phyloP scores from a whole-genome alignment of 108 stramenopile genomes.

The Hondaea fermentalgiana region DNA sequence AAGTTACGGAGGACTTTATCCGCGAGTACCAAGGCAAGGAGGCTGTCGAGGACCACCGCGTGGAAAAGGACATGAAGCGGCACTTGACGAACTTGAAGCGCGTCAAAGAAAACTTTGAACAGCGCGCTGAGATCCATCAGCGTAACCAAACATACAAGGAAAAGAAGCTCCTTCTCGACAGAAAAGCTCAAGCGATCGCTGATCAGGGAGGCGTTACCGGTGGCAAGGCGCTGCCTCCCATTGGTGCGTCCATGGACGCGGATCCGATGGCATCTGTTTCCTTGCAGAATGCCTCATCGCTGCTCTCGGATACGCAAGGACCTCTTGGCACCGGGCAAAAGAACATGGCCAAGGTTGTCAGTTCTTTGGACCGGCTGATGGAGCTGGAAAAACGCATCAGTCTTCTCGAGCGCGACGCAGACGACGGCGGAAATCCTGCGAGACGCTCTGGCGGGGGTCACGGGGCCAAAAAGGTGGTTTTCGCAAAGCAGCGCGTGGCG shows the following conservation, averaged over 20 bases:
- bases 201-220: background rate
- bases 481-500: background rate
- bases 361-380: slow-evolving; percentile 42
- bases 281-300: background rate
- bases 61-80: slow-evolving; percentile 37
- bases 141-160: slow-evolving; percentile 22
- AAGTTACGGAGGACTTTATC: slow-evolving; percentile 37
- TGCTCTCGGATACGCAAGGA: background rate
- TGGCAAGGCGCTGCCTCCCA: background rate
- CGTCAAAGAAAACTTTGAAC: slow-evolving; percentile 29
- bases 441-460: background rate
- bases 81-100: slow-evolving; percentile 36
- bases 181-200: background rate
- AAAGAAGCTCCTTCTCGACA: slow-evolving; percentile 18
- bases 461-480: background rate
- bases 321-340: background rate
- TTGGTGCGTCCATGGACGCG: background rate
- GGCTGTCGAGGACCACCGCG: slow-evolving; percentile 22
- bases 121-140: background rate
- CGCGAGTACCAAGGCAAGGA: slow-evolving; percentile 29
- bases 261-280: background rate
- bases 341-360: slow-evolving; percentile 26
- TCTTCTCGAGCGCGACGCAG: slow-evolving; percentile 26
- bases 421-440: background rate
- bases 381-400: slow-evolving; percentile 47